Evolutionary conservation across 2,329 filamentous ascomycete species (phyloP).

Genomic region (Penicillium aurantiogriseum): DNA sequence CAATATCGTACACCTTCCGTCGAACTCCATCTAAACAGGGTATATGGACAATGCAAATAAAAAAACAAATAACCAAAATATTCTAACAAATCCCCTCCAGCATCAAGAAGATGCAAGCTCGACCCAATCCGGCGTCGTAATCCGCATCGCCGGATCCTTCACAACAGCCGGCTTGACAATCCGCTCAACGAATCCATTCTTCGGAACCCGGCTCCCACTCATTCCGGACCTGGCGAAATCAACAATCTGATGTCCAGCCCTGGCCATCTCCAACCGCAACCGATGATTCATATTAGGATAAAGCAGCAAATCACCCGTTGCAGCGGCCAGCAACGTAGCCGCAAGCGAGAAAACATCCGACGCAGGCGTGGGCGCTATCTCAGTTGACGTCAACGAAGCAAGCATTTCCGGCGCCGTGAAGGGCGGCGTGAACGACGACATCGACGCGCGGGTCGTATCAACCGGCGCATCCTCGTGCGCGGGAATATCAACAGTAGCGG

Average conservation of each 20-base stretch:
- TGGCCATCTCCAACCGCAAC: constrained; percentile 45
- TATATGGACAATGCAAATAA: constrained; percentile 14
- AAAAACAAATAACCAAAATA: neutral
- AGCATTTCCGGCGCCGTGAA: constrained; percentile 49
- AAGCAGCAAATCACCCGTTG: constrained; percentile 46
- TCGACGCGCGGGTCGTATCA: constrained; percentile 20
- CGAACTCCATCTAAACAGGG: constrained; percentile 21
- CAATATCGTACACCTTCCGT: constrained; percentile 1
- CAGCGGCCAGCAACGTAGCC: constrained; percentile 46
- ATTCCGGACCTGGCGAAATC: constrained; percentile 40
- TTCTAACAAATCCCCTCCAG: constrained; percentile 2
- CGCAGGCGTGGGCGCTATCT: constrained; percentile 35
- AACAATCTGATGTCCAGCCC: constrained; percentile 45
- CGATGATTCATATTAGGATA: constrained; percentile 42
- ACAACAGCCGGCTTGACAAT: constrained; percentile 39
- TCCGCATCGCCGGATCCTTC: constrained; percentile 38
- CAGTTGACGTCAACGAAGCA: constrained; percentile 36
- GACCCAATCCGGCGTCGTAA: constrained; percentile 35
- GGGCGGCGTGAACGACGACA: constrained; percentile 46
- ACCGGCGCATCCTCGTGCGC: constrained; percentile 5
- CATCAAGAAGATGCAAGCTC: constrained; percentile 16
- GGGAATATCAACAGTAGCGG: constrained; percentile 37
- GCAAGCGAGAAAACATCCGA: constrained; percentile 50
- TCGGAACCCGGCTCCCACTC: constrained; percentile 40
- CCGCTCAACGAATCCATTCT: constrained; percentile 42